Base-by-base conservation (phyloP, 2,329 filamentous ascomycete genomes). In the Trichoderma sp. region DNA sequence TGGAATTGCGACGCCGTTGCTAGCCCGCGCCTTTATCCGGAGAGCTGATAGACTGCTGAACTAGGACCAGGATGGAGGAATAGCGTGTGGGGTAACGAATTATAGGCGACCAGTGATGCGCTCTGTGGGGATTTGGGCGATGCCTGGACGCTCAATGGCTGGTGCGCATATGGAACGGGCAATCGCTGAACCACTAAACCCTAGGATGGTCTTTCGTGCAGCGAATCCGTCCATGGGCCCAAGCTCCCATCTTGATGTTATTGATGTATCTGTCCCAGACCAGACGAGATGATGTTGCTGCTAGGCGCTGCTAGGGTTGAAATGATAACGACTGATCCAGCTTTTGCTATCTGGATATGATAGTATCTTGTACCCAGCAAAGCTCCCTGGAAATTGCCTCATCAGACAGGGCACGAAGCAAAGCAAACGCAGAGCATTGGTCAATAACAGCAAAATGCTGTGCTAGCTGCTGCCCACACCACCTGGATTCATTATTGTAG, bases 51-150 rank as follows among this genome's bases (percentile, higher is more conserved):
- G 24, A 49, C 10, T 14, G 7, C 24, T 24, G 60, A 43, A 31
- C 63, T 57, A 66, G 53, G 52, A 66, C 53, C n/a, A 57, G 53
- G 62, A 49, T 35, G 52, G 52, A 57, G 53, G 52, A 66, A 66
- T 67, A 67, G 64, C 55, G 63, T 67, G 64, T 67, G 64, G 64
- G 64, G 64, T 67, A 67, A 66, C 1, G 52, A 33, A 52, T 58
- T 52, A 43, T 14, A 16, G 35, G 57, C 35, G 35, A 43, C 21
- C 11, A 59, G 33, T 21, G 33, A 59, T n/a, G 35, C 35, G n/a
- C 6, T 29, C 40, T 29, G 64, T 59, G 64, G 55, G 27, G 55
- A 57, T 49, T 47, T 49, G 47, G 55, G 31, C 16, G 40, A 19
- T 24, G 19, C 8, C n/a, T 24, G 47, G 11, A 21, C 19, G 16